phyloP scores from a whole-genome alignment of 2,329 filamentous ascomycete species.

The Kalmusia sp. region DNA sequence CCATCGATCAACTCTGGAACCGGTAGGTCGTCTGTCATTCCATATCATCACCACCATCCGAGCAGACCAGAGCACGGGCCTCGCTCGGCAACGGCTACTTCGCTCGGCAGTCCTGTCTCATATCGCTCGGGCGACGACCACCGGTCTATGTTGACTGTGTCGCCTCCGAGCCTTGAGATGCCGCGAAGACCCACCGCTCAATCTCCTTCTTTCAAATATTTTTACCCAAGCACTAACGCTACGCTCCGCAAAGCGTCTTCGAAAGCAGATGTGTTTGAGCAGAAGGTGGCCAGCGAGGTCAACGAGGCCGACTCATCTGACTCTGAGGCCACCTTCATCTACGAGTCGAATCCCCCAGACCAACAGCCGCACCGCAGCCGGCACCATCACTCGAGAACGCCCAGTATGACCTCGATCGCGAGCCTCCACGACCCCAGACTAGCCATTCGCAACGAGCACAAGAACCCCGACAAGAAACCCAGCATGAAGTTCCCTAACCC shows the following conservation, averaged over 20 bases:
- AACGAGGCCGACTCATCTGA: slow-evolving; percentile 97
- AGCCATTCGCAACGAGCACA: slow-evolving; percentile 67
- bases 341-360: slow-evolving; percentile 90
- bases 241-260: slow-evolving; percentile 71
- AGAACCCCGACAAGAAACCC: slow-evolving; percentile 76
- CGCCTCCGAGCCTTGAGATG: slow-evolving; percentile 37
- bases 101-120: slow-evolving; percentile 38
- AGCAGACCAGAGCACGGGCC: slow-evolving; percentile 31
- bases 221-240: slow-evolving; percentile 45
- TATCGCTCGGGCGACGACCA: slow-evolving; percentile 39
- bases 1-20: slow-evolving; percentile 73
- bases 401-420: slow-evolving; percentile 82
- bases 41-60: slow-evolving; percentile 38
- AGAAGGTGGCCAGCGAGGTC: slow-evolving; percentile 93
- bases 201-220: slow-evolving; percentile 39
- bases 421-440: slow-evolving; percentile 68
- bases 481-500: slow-evolving; percentile 93
- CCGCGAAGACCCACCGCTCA: slow-evolving; percentile 25
- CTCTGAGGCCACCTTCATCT: slow-evolving; percentile 98
- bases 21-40: slow-evolving; percentile 64
- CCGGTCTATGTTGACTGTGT: slow-evolving; percentile 32
- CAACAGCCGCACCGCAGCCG: slow-evolving; percentile 69
- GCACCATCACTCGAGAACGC: slow-evolving; percentile 86
- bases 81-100: slow-evolving; percentile 35
- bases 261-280: slow-evolving; percentile 98